Base-by-base conservation (phyloP, 371 early-diverging fungal genomes). In the Mortierella sp. region DNA sequence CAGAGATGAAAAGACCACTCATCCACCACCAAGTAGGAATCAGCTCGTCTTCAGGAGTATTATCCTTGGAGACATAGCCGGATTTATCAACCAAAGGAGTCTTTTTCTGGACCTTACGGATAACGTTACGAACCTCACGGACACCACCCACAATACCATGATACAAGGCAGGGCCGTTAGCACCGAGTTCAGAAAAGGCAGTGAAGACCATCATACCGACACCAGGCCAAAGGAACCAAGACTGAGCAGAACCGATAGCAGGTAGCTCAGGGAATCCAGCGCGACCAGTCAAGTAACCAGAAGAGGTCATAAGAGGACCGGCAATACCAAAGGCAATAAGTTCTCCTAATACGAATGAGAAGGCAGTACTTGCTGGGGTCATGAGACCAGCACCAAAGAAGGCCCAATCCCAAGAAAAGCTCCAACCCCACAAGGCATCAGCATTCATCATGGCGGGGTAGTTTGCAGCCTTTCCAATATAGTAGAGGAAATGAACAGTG, bases 371-470 rank as follows among this genome's bases (percentile, higher is more conserved):
- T 32, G 84, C 85, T 35, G 90, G 90, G 23, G 86, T 88, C 87
- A 93, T 86, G 63, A 92, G 70, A 67, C 93, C 93, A 70, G 92
- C 90, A 57, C 92, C 93, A 62, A 90, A 84, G 86, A 93, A 93
- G 34, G 93, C 89, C 51, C 83, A 85, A 56, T 89, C 87, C 65
- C 71, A 86, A 51, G 74, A 72, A 64, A 90, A 84, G 35, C 60
- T 60, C 91, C 91, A 93, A 0, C 86, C 83, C 92, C 92, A 93
- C 1, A 34, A 42, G 0, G 29, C 58, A 81, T 90, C 90, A 45
- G 90, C 90, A n/a, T 74, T 82, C 82, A 85, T 84, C 67, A 91
- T 55, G n/a, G 82, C 83, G 19, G 61, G 32, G 37, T 82, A 86
- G 34, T 79, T 74, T 10, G 87, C 86, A 64, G 80, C 82, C 37